A percentile compares a stretch with the other conserved stretches of the same genome.
Evolutionary conservation across 805 yeast species (phyloP).

Genomic region (Ogataea wickerhamii): DNA sequence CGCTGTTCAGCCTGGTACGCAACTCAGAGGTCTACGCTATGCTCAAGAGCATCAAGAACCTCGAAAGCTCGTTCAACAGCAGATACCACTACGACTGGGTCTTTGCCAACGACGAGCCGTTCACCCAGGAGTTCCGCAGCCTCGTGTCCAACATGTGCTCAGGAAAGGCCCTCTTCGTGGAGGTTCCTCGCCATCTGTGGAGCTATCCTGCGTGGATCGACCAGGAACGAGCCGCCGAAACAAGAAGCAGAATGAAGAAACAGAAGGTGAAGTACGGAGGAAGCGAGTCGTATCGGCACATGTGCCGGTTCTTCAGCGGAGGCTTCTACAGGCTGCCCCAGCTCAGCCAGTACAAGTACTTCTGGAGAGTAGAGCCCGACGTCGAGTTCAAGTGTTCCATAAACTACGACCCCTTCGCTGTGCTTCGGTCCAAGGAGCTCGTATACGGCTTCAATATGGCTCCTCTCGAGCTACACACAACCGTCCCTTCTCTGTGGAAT

Average conservation of each 20-base stretch:
- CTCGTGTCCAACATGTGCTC: conserved; percentile 47
- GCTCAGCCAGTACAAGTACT: conserved; percentile 47
- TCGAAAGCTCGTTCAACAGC: conserved; percentile 62
- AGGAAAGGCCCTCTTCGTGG: conserved; percentile 57
- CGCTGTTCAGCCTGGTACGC: conserved; percentile 64
- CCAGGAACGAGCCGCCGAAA: conserved; percentile 42
- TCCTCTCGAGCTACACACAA: conserved; percentile 49
- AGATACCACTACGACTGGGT: conserved; percentile 69
- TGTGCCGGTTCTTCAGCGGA: conserved; percentile 78
- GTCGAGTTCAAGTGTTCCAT: conserved; percentile 55
- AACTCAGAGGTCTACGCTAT: conserved; percentile 56
- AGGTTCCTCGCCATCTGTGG: conserved; percentile 62
- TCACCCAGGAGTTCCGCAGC: conserved; percentile 50
- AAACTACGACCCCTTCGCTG: conserved; percentile 49
- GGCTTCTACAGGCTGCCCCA: conserved; percentile 47
- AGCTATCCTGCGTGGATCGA: conserved; percentile 64
- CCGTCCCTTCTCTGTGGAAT: conserved; percentile 49
- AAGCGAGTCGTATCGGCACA: conserved; percentile 49
- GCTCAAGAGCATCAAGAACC: conserved; percentile 51
- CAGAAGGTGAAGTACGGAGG: conserved; percentile 45
- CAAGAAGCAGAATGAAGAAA: conserved; percentile 43
- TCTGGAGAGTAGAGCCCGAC: conserved; percentile 61
- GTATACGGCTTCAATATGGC: conserved; percentile 50
- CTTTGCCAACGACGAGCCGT: conserved; percentile 65
- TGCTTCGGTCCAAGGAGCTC: conserved; percentile 40